Evolutionary conservation across 176 grass and related monocot genomes (phyloP), one percentile per base, ranked within the genome.

Genomic region (Oryza glumipatula): DNA sequence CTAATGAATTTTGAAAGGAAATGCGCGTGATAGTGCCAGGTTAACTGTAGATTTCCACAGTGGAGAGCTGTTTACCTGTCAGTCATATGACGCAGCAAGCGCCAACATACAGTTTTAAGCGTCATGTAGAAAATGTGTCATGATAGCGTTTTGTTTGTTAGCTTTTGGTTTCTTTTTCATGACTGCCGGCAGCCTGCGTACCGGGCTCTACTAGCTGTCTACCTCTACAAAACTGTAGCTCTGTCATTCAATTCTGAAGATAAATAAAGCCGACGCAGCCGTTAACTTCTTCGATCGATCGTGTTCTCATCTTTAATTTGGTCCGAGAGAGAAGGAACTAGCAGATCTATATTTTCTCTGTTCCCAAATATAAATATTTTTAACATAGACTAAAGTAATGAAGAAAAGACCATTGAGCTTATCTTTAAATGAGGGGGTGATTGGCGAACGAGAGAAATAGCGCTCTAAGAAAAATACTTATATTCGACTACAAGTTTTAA

Each of bases 11-110:
- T 47, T 70, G 72, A 26, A 36, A 58, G 73, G 61, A 49, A 82
- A 72, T 21, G 13, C 17, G n/a, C 17, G n/a, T 1, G 30, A 32
- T 32, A 32, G 88, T 78, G 76, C 79, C 69, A 36, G 21, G 73
- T 60, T 73, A 82, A 82, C 79, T 78, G 79, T 74, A 83, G 46
- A 61, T 79, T 77, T 26, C 49, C 74, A 84, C 61, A 74, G 74
- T 74, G 80, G n/a, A 83, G 72, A 74, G 68, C 68, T 87, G 88
- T 86, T 79, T 86, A 90, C 74, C 15, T 79, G 74, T 86, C 88
- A 72, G 68, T 2, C 68, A 69, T 64, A 73, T 90, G 84, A 90
- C 80, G 80, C 66, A 74, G 26, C 72, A 32, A 79, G 41, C 74
- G 80, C 47, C 11, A 79, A 19, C 46, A 77, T 69, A 90, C 81